Base-by-base conservation (phyloP, 345 rosid genomes). In the Gossypium sturtianum region DNA sequence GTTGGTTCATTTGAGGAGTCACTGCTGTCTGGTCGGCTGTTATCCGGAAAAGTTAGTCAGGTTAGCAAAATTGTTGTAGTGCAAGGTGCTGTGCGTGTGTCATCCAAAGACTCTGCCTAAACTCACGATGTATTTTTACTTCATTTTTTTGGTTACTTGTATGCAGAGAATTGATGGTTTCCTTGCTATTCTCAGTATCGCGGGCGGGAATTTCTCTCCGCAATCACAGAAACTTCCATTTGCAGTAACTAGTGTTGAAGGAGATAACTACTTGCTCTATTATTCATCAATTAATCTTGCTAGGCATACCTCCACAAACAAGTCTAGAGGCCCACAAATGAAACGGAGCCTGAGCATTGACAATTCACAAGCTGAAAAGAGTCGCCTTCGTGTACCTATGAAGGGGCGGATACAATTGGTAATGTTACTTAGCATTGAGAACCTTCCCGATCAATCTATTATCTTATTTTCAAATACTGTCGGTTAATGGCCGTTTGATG, bases 401-500 rank as follows among this genome's bases (percentile, higher is more conserved):
- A 94, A 94, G 88, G 98, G 98, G 71, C 90, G 98, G 72, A 85
- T 94, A 75, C 97, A 94, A 77, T 84, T 92, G 93, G 97, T 94
- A 88, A 76, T 66, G 10, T 52, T 70, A 29, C 73, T 17, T 52
- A 70, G 47, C 60, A 51, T 20, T 43, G 60, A 17, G 41, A 29
- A 51, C 25, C 6, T 17, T 49, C 25, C 20, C 1, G 11, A 52
- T 29, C 45, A 69, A 67, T 51, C 23, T 53, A 3, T 52, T 27
- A 6, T 15, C 11, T 43, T 52, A 53, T 52, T 57, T 13, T 29
- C 53, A 66, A 45, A 22, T 20, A 17, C 13, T 45, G 11, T 45
- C 17, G 5, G 70, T 43, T 45, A 64, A 64, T 66, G 38, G 34
- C 34, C n/a, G 0, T 66, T 20, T 45, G n/a, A 66, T 45, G 70